Conservation (phyloP, 2,329 filamentous ascomycete genomes). For the Apiospora sp. region DNA sequence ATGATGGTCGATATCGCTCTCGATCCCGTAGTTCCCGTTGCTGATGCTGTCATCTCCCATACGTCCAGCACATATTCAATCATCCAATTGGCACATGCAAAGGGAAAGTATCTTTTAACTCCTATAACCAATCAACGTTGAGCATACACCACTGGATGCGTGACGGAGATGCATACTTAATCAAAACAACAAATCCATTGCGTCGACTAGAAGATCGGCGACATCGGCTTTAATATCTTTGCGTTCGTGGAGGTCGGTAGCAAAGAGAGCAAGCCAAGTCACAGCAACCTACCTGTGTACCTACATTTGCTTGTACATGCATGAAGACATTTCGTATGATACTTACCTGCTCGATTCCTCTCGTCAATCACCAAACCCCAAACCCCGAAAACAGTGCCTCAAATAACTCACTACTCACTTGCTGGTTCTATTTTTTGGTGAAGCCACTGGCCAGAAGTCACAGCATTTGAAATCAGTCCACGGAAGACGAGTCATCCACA, state of each 20-base stretch:
- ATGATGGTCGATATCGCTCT: background rate
- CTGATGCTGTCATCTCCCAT: constrained; percentile 3
- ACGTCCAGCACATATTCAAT: background rate
- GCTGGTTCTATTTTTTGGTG: background rate
- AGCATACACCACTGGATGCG: background rate
- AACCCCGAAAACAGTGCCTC: background rate
- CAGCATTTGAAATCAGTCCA: constrained; percentile 2
- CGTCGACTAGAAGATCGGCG: constrained; percentile 12
- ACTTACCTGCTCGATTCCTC: background rate
- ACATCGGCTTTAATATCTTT: constrained; percentile 11
- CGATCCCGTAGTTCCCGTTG: constrained; percentile 7
- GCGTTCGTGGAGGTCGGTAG: background rate
- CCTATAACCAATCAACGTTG: background rate
- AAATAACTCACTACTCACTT: background rate
- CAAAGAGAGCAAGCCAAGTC: background rate
- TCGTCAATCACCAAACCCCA: background rate
- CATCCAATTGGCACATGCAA: constrained; percentile 13
- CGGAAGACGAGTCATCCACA: background rate
- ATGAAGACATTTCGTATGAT: background rate
- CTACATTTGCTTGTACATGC: background rate
- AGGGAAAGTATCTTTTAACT: background rate
- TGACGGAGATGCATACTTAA: constrained; percentile 16
- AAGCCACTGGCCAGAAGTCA: background rate
- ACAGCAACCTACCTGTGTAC: background rate
- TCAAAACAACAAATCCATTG: constrained; percentile 4